These are phyloP conservation scores for Dichomitus squalens DNA, from an alignment of 1,284 basidiomycete species.

Conservation along the genomic window DNA sequence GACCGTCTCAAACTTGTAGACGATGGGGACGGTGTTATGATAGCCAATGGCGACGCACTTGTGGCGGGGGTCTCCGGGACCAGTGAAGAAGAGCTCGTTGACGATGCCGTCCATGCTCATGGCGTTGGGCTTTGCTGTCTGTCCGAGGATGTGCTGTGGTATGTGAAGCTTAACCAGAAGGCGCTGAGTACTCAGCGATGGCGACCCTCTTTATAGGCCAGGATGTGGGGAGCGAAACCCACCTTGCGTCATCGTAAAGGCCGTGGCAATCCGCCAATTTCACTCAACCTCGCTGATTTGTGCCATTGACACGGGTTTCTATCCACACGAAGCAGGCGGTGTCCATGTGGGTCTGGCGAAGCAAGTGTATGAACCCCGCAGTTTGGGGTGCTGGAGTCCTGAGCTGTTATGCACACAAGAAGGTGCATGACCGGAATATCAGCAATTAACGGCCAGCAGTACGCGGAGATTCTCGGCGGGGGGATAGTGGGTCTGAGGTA, in stretches of 20 bases:
- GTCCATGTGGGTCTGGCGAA: constrained; percentile 8
- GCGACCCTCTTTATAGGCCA: constrained; percentile 7
- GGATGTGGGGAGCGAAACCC: not conserved
- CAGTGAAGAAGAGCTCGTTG: constrained; percentile 68
- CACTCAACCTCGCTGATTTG: constrained; percentile 16
- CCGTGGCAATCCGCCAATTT: constrained; percentile 9
- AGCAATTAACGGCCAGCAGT: no score
- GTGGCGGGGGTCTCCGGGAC: constrained; percentile 63
- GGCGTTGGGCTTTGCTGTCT: not conserved
- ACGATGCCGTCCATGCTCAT: not conserved
- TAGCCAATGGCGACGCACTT: constrained; percentile 65
- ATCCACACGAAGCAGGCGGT: not conserved
- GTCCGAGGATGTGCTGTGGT: not conserved
- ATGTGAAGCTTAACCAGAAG: no score
- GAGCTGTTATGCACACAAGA: not conserved
- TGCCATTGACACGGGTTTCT: no score
- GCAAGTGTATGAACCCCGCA: no score
- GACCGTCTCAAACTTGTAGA: constrained; percentile 66
- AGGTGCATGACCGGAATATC: not conserved
- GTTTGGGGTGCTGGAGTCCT: no score
- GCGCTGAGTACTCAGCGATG: not conserved
- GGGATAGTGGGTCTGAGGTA: no score
- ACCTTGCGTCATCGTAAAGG: constrained; percentile 4
- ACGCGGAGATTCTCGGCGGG: no score
- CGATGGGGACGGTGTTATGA: constrained; percentile 56